Evolutionary conservation across 2,329 filamentous ascomycete genomes (phyloP), one percentile per base, ranked within the genome.

Genomic region (Gnomoniopsis sp.): DNA sequence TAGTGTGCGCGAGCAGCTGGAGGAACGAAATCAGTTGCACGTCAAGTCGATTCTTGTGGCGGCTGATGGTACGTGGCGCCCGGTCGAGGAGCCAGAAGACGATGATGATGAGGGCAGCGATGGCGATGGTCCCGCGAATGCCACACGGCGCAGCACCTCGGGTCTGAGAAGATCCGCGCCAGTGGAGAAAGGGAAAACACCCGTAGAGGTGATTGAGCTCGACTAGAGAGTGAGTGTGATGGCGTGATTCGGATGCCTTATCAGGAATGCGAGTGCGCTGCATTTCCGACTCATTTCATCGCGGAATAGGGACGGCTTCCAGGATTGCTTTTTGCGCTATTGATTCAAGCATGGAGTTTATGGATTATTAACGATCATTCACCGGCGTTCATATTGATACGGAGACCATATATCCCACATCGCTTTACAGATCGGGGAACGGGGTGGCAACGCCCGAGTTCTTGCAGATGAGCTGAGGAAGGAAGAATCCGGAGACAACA

Each of bases 31-130:
- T 19, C 73, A 78, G 41, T 68, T 86, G 33, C 71, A 76, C 3
- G 75, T 78, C 22, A 84, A 85, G 63, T 80, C 84, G 1, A 88
- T 93, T 55, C 71, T 83, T 6, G 81, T 93, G 1, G 75, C 81
- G 19, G 74, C 79, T 1, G 82, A 90, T 69, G 89, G 89, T 0
- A 77, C 71, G 1, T 95, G 90, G 90, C 77, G 75, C 52, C 72
- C 82, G 0, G 70, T 74, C 11, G 65, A 72, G 19, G 64, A 70
- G n/a, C 64, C 62, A 6, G 65, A 62, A 3, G 70, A 70, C 15
- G 71, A 72, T 14, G 69, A 62, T 22, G 70, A 70, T 19, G 48
- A 57, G 6, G 67, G 66, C 26, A 71, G 67, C 46, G 73, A 74
- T 26, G 69, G 65, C 7, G 67, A 69, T 21, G 63, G 23, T 3